Base-by-base conservation (phyloP, 352 stramenopile species). In the Paralagenidium karlingii region DNA sequence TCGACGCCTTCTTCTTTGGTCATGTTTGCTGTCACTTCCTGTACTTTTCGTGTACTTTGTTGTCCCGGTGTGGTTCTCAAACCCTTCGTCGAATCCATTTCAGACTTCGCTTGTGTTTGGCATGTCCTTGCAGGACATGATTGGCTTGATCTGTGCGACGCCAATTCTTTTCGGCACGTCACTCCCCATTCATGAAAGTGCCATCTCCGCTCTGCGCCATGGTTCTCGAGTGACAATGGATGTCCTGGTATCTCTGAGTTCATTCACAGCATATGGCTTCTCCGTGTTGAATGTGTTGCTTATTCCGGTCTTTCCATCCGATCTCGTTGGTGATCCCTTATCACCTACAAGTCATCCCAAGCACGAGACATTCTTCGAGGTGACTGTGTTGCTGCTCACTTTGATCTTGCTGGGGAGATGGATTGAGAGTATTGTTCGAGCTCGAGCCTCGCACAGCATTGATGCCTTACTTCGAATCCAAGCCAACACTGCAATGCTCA, bases 401-500 rank as follows among this genome's bases (percentile, higher is more conserved):
- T 56, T 88, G 13, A 79, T 88, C 24, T 41, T 88, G 12, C 46
- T 88, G n/a, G 75, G 68, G 0, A 62, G 73, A 7, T 84, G 81
- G 51, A 77, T 88, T 24, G 71, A 88, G 48, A 76, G 73, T 29
- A 61, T 67, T 16, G 73, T 77, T 16, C 85, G 85, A 46, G 55
- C 66, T 6, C 67, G 59, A 34, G 73, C 75, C 11, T 81, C 75
- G 6, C 75, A 71, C 43, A 84, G 66, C 26, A 55, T 88, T 15
- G 67, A 82, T 32, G 60, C 62, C 18, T 49, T 88, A 24, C 42
- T 84, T 24, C 61, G 65, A 11, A 77, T 84, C 45, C 69, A 88
- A 42, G 66, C 71, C 24, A 85, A 85, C 49, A 91, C 69, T 1
- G 94, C 93, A 9, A 91, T 94, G 27, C 60, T 97, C 40, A 52